Evolutionary conservation across 2,329 filamentous ascomycete genomes (phyloP), one percentile per base, ranked within the genome.

Genomic region (Fusarium algeriense): DNA sequence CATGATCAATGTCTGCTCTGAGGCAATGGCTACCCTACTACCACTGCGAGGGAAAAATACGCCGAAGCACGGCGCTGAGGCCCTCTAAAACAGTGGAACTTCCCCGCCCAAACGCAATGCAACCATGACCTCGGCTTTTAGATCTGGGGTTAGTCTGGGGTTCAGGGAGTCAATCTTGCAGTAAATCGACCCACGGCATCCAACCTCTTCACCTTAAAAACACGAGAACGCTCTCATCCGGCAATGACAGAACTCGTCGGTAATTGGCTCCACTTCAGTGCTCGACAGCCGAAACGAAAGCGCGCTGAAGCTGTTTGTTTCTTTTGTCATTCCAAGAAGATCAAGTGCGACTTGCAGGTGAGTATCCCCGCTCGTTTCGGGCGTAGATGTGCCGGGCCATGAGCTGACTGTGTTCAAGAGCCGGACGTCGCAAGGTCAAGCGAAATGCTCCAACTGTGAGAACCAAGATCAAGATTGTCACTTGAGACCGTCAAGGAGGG

Each of bases 281-380:
- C 64, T 37, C 70, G 69, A 23, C 76, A 78, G 60, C 75, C 78
- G 20, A 80, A 80, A 70, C 70, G 78, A 40, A 79, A 80, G 45
- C 77, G 80, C 14, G 80, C 58, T 43, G 72, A 74, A 60, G 53
- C 50, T 3, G 72, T 74, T 19, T 74, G 80, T 62, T 61, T 77
- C 26, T 69, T 71, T 48, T 81, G 80, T 37, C 80, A 81, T 59
- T 74, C 76, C 1, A 81, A 81, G 65, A 81, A 81, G 71, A 76
- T 80, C 59, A 80, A 80, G 40, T 81, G 79, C 34, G 78, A 80
- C 62, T 63, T 80, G 34, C 78, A 80, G 71, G 76, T 73, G 40
- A 45, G 26, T 41, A 9, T 15, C 13, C 3, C 10, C 13, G 12
- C 34, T n/a, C 17, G 20, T 15, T 19, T 19, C 40, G 34, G 35